Evolutionary conservation across 2,329 filamentous ascomycete species (phyloP).

Genomic region (Colletotrichum gigasporum): DNA sequence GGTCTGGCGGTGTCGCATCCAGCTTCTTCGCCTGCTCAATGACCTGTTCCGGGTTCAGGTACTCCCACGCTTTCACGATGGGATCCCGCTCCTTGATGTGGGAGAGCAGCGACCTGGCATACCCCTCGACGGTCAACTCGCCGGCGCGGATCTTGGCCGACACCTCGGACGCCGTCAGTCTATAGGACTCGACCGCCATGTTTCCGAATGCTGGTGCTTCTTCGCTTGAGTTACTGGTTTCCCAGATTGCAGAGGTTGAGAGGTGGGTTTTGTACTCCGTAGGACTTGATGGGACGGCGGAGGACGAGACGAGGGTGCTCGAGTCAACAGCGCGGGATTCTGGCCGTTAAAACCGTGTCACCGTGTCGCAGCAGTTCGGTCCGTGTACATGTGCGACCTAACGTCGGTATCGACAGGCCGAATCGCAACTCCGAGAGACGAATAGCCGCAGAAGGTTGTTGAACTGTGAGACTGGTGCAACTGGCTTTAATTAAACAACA

Average conservation of each 20-base stretch:
- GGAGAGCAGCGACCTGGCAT: conserved; percentile 56
- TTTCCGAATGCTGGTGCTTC: background rate
- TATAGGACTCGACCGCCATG: conserved; percentile 21
- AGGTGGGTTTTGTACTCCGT: too few relatives aligned
- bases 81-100: conserved; percentile 55
- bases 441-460: background rate
- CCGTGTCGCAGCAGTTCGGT: background rate
- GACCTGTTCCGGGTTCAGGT: conserved; percentile 55
- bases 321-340: background rate
- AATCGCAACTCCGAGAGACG: background rate
- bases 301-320: background rate
- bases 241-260: too few relatives aligned
- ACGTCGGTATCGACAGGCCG: background rate
- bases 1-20: conserved; percentile 55
- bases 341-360: background rate
- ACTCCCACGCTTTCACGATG: conserved; percentile 60
- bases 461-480: too few relatives aligned
- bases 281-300: background rate
- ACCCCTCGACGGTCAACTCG: conserved; percentile 57
- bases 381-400: background rate
- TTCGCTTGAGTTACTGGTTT: too few relatives aligned
- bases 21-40: conserved; percentile 59
- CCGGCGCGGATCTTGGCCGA: conserved; percentile 47
- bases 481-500: too few relatives aligned
- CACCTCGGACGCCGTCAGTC: conserved; percentile 53